phyloP scores from a whole-genome alignment of 495 filamentous ascomycete species.

The Penicillium tannophilum region DNA sequence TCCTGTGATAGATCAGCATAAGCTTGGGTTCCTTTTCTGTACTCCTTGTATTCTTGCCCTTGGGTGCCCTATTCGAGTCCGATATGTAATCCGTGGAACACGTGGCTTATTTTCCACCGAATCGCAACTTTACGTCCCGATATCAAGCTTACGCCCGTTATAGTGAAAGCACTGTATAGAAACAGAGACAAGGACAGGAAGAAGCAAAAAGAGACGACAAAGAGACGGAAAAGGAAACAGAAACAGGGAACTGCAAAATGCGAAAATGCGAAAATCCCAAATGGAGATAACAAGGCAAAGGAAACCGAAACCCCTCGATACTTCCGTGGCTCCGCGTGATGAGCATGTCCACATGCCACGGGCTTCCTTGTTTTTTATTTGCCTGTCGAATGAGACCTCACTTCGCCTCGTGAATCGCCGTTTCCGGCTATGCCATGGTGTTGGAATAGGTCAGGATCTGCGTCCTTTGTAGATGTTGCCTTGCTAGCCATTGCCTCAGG shows the following conservation, averaged over 20 bases:
- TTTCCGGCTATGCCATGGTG: not conserved
- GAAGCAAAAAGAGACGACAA: not conserved
- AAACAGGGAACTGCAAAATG: not conserved
- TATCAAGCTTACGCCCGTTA: not conserved
- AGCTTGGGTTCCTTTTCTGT: not conserved
- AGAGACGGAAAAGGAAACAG: not conserved
- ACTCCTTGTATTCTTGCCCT: not conserved
- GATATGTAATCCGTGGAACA: conserved; percentile 14
- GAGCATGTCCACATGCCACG: conserved; percentile 21
- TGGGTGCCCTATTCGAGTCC: not conserved
- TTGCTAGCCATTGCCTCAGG: not conserved
- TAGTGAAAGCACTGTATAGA: not conserved
- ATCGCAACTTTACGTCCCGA: conserved; percentile 14
- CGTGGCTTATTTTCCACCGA: conserved; percentile 14
- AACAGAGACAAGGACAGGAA: not conserved
- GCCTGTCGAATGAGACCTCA: conserved; percentile 16
- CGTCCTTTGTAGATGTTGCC: conserved; percentile 2
- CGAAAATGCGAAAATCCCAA: not conserved
- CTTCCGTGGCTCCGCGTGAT: conserved; percentile 18
- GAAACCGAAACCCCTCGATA: not conserved
- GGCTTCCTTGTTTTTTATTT: not conserved
- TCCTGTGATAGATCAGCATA: conserved; percentile 9
- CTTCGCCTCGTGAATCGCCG: conserved; percentile 1
- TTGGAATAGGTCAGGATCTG: conserved; percentile 6
- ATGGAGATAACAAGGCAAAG: not conserved